Base-by-base conservation (phyloP, 768 basidiomycete species). In the Cystofilobasidium bisporidii region DNA sequence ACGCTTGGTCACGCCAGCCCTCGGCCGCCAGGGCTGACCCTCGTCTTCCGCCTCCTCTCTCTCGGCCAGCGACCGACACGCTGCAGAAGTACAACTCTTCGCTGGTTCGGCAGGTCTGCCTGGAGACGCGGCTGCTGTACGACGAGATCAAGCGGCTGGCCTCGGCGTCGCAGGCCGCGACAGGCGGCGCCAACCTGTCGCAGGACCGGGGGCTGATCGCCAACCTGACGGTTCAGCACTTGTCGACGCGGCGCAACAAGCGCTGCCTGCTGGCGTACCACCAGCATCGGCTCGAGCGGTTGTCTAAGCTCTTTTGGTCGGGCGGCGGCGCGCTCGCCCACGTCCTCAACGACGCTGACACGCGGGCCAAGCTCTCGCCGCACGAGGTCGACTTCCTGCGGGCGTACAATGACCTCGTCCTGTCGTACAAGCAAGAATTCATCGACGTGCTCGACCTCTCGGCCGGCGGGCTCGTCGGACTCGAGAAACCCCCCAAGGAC, bases 231-330 rank as follows among this genome's bases (percentile, higher is more conserved):
- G 84, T 97, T 73, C 86, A 88, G 75, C 90, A 94, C 77, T 89
- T 93, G 11, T 85, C 89, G 43, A 87, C 94, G 72, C 81, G 86
- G 47, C 85, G 92, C 70, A 96, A 98, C 81, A 96, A 94, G 76
- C 87, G 96, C n/a, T 91, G 90, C 75, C 82, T 98, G 4, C 83
- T 97, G 55, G 91, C 91, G 0, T 99, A 98, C 78, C 91, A 97
- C 77, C 79, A 83, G 30, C 90, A 92, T 78, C 83, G 94, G 64
- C 78, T 90, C 45, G 87, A 90, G 74, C 84, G 86, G 62, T 83
- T 98, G 62, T 83, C 86, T 67, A 86, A 91, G 73, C 82, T 89
- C 80, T 96, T 90, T 78, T 98, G 94, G 94, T 79, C 84, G 17
- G 83, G 85, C 11, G 89, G 89, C 22, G 93, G 91, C 18, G 87